A percentile compares a stretch with the other conserved stretches of the same genome.
phyloP scores from a whole-genome alignment of 345 rosid genomes.

The Microcos paniculata region DNA sequence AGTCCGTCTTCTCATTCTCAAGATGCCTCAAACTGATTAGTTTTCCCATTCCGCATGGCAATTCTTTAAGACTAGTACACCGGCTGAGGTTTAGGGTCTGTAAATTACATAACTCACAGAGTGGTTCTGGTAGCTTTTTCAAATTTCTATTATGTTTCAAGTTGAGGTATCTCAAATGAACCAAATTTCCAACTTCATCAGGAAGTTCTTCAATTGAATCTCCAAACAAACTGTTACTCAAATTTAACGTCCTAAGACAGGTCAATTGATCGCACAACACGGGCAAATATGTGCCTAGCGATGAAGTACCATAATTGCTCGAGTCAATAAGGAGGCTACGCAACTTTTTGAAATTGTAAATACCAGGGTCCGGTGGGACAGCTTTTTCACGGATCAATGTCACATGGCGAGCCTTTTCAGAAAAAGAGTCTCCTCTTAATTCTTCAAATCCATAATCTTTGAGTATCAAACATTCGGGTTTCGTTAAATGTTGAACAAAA shows the following conservation, averaged over 20 bases:
- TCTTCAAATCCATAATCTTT: not conserved
- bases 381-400: conserved; percentile 1
- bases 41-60: conserved; percentile 10
- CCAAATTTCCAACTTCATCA: not conserved
- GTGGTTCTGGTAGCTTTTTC: not conserved
- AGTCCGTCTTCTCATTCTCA: not conserved
- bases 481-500: conserved; percentile 3
- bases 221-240: not conserved
- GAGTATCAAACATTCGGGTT: not conserved
- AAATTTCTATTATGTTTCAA: not conserved
- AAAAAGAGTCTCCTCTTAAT: not conserved
- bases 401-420: not conserved
- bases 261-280: not conserved
- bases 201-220: conserved; percentile 10
- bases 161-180: conserved; percentile 14
- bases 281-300: not conserved
- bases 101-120: conserved; percentile 9
- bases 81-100: not conserved
- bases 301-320: not conserved
- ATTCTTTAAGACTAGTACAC: conserved; percentile 4
- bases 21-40: conserved; percentile 12
- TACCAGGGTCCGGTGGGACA: not conserved
- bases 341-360: not conserved
- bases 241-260: conserved; percentile 8
- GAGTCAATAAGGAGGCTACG: conserved; percentile 7